Base-by-base conservation (phyloP, 129 eudicot species). In the Pulicaria dysenterica region DNA sequence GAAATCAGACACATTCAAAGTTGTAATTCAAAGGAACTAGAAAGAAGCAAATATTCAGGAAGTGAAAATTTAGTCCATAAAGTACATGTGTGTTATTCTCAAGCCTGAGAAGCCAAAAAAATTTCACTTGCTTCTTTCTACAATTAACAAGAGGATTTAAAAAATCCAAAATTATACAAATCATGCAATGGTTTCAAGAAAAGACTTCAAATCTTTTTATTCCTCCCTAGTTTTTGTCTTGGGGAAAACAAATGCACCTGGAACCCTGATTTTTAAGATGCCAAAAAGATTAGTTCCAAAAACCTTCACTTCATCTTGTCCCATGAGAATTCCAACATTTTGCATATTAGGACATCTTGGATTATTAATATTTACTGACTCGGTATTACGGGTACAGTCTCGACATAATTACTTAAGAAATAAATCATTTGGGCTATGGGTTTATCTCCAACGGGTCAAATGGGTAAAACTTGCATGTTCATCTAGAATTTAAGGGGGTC, bases 121-220 rank as follows among this genome's bases (percentile, higher is more conserved):
- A 53, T 16, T 11, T 71, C 65, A 46, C 42, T 66, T 46, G 45
- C 64, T 65, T 65, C 64, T 43, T 64, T 66, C 69, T 58, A 59
- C 59, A 17, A 8, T 17, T 11, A 58, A 58, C 49, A 54, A 47
- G 72, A 67, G 50, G 50, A 40, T 41, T 8, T 58, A 77, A 48
- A 0, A 36, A 24, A 15, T 48, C 58, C 63, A 15, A 37, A 69
- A 69, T 38, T 69, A 59, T 69, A 77, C 76, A 77, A 69, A 59
- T 50, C 56, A 76, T 72, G n/a, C 62, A 44, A 63, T 44, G 54
- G 50, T 17, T 72, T 54, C 67, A 47, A 64, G 66, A 69, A 64
- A 48, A 12, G 73, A 74, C 75, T 61, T 76, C 60, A 54, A 67
- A 57, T 69, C 81, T 24, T 82, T 77, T 87, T 87, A 83, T 84